These are phyloP conservation scores for Pseudomassariella vexata DNA, from an alignment of 2,329 filamentous ascomycete species.

Conservation along the genomic window DNA sequence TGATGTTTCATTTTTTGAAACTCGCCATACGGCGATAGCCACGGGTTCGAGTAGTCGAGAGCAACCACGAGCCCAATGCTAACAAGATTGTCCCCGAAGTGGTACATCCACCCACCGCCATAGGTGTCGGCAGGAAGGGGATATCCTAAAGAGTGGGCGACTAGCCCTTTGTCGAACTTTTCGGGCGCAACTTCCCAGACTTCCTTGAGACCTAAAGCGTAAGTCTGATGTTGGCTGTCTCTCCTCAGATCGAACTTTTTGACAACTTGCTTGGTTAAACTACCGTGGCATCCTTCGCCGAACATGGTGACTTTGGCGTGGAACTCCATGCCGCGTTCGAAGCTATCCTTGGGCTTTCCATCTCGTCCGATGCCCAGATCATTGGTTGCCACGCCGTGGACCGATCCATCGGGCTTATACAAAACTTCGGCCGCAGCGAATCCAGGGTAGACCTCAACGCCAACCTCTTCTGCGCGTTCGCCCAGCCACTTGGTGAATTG, in stretches of 20 bases:
- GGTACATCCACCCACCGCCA: slow-evolving; percentile 98
- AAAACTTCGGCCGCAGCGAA: slow-evolving; percentile 93
- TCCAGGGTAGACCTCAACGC: slow-evolving; percentile 92
- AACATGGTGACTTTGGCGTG: slow-evolving; percentile 88
- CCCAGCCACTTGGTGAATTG: slow-evolving; percentile 94
- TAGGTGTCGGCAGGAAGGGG: slow-evolving; percentile 85
- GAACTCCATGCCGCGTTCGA: slow-evolving; percentile 98
- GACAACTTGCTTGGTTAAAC: slow-evolving; percentile 87
- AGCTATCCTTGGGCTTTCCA: slow-evolving; percentile 81
- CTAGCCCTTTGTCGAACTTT: slow-evolving; percentile 82
- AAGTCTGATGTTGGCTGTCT: slow-evolving; percentile 91
- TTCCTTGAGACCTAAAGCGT: slow-evolving; percentile 90
- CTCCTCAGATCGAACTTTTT: slow-evolving; percentile 88
- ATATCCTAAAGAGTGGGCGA: slow-evolving; percentile 89
- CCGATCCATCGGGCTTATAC: slow-evolving; percentile 79
- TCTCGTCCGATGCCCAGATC: slow-evolving; percentile 79
- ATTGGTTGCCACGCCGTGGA: slow-evolving; percentile 92
- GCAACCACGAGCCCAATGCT: slow-evolving; percentile 87
- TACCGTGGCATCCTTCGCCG: slow-evolving; percentile 92
- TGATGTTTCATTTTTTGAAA: slow-evolving; percentile 99
- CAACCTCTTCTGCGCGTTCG: slow-evolving; percentile 91
- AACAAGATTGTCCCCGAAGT: slow-evolving; percentile 96
- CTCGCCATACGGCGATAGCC: slow-evolving; percentile 90
- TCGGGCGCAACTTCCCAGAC: slow-evolving; percentile 94
- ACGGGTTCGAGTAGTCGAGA: slow-evolving; percentile 93